phyloP scores from a whole-genome alignment of 2,329 filamentous ascomycete species.

The Colletotrichum musae region DNA sequence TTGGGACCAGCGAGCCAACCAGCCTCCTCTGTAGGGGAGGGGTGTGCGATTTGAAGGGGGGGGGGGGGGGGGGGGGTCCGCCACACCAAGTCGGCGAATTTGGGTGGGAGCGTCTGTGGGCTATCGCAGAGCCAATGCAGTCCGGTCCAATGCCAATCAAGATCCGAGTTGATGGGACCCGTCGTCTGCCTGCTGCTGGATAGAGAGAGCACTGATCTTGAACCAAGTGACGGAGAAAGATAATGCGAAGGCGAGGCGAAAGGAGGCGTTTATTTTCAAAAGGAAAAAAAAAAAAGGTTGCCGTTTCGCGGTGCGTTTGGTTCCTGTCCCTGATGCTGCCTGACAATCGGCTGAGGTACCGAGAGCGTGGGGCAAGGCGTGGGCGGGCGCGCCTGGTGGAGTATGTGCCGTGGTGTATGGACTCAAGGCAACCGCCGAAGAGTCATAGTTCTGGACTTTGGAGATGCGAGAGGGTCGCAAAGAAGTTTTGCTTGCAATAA shows the following conservation, averaged over 20 bases:
- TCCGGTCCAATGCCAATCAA: slow-evolving; percentile 37
- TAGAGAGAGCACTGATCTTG: slow-evolving; percentile 2
- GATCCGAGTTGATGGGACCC: slow-evolving; percentile 35
- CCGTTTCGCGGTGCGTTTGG: slow-evolving; percentile 10
- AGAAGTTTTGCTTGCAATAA: no score
- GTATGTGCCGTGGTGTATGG: background rate
- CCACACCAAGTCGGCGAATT: slow-evolving; percentile 39
- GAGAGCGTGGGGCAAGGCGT: slow-evolving; percentile 16
- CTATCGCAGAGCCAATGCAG: slow-evolving; percentile 38
- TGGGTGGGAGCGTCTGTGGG: slow-evolving; percentile 40
- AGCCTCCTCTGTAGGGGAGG: slow-evolving; percentile 21
- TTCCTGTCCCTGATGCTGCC: slow-evolving; percentile 2
- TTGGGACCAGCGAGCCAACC: slow-evolving; percentile 27
- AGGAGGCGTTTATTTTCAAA: background rate
- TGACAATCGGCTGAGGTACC: slow-evolving; percentile 23
- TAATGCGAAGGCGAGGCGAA: no score
- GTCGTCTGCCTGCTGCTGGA: slow-evolving; percentile 4
- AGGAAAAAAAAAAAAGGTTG: slow-evolving; percentile 6
- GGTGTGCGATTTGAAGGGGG: slow-evolving; percentile 31
- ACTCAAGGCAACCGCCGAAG: background rate
- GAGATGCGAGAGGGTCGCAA: no score
- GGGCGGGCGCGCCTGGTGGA: background rate
- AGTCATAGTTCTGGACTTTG: background rate
- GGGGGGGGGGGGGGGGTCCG: slow-evolving; percentile 39
- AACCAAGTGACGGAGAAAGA: background rate